Evolutionary conservation across 164 flowering plant species (phyloP).

Genomic region (Stephania yunnanensis): DNA sequence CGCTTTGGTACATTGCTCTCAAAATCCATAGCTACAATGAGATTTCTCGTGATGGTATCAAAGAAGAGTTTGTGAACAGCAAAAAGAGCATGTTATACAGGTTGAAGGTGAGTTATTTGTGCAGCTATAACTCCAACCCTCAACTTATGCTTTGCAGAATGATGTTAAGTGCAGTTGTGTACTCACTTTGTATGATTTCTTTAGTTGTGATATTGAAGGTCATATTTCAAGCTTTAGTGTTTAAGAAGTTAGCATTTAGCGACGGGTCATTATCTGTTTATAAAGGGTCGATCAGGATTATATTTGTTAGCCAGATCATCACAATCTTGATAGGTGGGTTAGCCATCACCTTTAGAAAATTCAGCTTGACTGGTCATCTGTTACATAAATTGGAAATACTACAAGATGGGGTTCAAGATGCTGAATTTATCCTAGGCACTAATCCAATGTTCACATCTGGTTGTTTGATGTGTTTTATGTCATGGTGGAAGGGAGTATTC

Average conservation of each 20-base stretch:
- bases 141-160: not conserved
- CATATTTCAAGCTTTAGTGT: not conserved
- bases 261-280: not conserved
- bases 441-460: no score
- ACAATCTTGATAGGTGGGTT: not conserved
- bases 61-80: not conserved
- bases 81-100: not conserved
- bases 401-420: no score
- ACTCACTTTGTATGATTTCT: not conserved
- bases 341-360: not conserved
- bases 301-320: not conserved
- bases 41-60: not conserved
- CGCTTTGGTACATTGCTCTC: not conserved
- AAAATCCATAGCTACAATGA: not conserved
- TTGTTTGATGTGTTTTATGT: no score
- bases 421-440: not conserved
- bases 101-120: not conserved
- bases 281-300: not conserved
- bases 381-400: no score
- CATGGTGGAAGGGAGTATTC: no score
- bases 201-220: not conserved
- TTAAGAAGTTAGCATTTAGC: not conserved
- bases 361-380: not conserved
- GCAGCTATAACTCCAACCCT: not conserved
- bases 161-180: not conserved